These are phyloP conservation scores for Myxozyma melibiosi DNA, from an alignment of 805 yeast genomes.

Conservation along the genomic window DNA sequence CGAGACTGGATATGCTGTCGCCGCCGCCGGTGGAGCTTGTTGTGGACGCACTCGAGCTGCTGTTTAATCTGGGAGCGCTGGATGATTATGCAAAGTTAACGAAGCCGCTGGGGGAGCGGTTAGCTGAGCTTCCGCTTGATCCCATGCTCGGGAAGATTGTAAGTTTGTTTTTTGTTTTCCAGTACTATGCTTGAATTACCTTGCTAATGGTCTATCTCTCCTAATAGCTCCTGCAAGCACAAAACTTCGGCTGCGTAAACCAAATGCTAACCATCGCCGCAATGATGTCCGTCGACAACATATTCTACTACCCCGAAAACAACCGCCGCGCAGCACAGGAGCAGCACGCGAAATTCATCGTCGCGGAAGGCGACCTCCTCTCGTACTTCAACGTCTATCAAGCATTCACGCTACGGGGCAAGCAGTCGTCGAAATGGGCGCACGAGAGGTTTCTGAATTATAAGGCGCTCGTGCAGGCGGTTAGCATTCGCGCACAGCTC, in stretches of 20 bases:
- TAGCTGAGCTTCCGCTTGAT: conserved; percentile 73
- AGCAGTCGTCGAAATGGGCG: conserved; percentile 63
- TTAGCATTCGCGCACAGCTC: conserved; percentile 64
- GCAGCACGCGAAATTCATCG: conserved; percentile 62
- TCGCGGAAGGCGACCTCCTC: conserved; percentile 78
- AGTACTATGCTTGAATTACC: too few relatives aligned
- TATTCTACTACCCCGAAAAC: conserved; percentile 64
- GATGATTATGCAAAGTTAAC: conserved; percentile 70
- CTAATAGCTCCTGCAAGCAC: conserved; percentile 48
- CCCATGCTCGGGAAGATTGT: conserved; percentile 70
- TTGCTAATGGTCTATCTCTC: too few relatives aligned
- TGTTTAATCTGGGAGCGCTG: conserved; percentile 76
- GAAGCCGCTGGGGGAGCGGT: conserved; percentile 53
- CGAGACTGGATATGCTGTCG: conserved; percentile 71
- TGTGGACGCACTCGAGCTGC: conserved; percentile 67
- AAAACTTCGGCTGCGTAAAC: conserved; percentile 60
- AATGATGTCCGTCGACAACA: conserved; percentile 76
- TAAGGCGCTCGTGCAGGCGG: conserved; percentile 64
- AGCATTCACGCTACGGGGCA: conserved; percentile 27
- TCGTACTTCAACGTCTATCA: conserved; percentile 59
- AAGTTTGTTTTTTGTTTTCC: background rate
- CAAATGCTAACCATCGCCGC: conserved; percentile 74
- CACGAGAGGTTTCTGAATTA: conserved; percentile 61
- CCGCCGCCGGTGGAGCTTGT: conserved; percentile 72
- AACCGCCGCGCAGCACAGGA: conserved; percentile 70